Base-by-base conservation (phyloP, 2,329 filamentous ascomycete species). In the Monilinia laxa region DNA sequence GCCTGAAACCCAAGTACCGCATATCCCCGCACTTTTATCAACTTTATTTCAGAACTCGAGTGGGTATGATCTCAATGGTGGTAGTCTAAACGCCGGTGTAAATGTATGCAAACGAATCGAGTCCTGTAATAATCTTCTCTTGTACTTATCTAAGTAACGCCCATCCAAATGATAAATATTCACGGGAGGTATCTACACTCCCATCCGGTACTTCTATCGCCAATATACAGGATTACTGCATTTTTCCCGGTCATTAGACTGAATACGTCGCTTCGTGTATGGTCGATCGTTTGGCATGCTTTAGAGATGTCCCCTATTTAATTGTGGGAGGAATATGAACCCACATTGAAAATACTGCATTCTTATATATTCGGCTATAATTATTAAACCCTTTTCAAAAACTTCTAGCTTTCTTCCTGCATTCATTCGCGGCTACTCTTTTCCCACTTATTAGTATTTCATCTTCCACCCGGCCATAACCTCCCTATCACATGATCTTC, bases 321-420 rank as follows among this genome's bases (percentile, higher is more conserved):
- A 52, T 68, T 67, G 40, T 71, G 68, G 3, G 71, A 69, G 51
- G 69, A 71, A 54, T 66, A 70, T 14, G 69, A 47, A 0, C 62
- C 45, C 3, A 70, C 49, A 53, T 72, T 69, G 63, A 69, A 73
- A 11, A 73, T 31, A 62, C 54, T 56, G 12, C 25, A 40, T 11
- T 11, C 10, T 56, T n/a, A 14, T n/a, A 14, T 38, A 40, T 31
- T 56, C 20, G 38, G 31, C 31, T 35, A 35, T 35, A 6, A 35
- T 35, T 35, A 7, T 35, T 7, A 6, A 35, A 35, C 7, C 42
- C 4, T 18, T 47, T 47, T 18, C 42, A 18, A 9, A 35, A 28
- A 4, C 28, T 28, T 28, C 28, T 28, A 4, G 28, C 28, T 28
- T 28, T 28, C 28, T 28, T 28, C 28, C 4, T 28, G 3, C 4